phyloP scores from a whole-genome alignment of 768 basidiomycete species.

The Tricholoma furcatifolium region DNA sequence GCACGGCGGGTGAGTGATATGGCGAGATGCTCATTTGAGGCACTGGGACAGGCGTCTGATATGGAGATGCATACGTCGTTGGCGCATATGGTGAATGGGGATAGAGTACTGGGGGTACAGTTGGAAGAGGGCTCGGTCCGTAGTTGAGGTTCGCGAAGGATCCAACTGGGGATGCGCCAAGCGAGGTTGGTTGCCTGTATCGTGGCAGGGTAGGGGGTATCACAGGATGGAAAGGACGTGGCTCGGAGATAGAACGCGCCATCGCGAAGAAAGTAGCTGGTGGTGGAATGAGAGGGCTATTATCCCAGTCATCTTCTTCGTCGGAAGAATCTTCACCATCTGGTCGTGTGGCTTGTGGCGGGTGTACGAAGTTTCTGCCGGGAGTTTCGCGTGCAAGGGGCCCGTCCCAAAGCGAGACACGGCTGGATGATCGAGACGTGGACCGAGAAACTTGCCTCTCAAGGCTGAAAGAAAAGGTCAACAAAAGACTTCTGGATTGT shows the following conservation, averaged over 20 bases:
- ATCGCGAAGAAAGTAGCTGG: slow-evolving; percentile 18
- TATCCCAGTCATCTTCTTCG: slow-evolving; percentile 28
- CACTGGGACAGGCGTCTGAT: slow-evolving; percentile 10
- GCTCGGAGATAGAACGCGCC: slow-evolving; percentile 13
- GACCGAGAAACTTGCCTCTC: slow-evolving; percentile 31
- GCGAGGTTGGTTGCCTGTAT: slow-evolving; percentile 4
- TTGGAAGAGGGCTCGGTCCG: slow-evolving; percentile 2
- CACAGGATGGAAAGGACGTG: slow-evolving; percentile 4
- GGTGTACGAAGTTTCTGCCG: slow-evolving; percentile 15
- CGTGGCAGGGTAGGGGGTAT: slow-evolving; percentile 4
- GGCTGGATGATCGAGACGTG: slow-evolving; percentile 22
- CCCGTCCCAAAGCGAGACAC: slow-evolving; percentile 41
- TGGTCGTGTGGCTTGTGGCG: slow-evolving; percentile 2
- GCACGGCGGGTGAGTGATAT: slow-evolving; percentile 14
- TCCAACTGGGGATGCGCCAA: slow-evolving; percentile 12
- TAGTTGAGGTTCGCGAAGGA: slow-evolving; percentile 10
- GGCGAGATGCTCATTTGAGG: slow-evolving; percentile 9
- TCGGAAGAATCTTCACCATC: slow-evolving; percentile 26
- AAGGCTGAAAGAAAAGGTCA: slow-evolving; percentile 8
- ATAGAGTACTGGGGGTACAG: slow-evolving; percentile 1
- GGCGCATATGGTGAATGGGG: slow-evolving; percentile 15
- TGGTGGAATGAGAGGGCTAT: slow-evolving; percentile 32
- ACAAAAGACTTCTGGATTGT: neutral
- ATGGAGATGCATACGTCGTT: slow-evolving; percentile 10
- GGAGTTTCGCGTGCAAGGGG: slow-evolving; percentile 34